Conservation (phyloP, 2,329 filamentous ascomycete species). For the Aspergillus melleus region DNA sequence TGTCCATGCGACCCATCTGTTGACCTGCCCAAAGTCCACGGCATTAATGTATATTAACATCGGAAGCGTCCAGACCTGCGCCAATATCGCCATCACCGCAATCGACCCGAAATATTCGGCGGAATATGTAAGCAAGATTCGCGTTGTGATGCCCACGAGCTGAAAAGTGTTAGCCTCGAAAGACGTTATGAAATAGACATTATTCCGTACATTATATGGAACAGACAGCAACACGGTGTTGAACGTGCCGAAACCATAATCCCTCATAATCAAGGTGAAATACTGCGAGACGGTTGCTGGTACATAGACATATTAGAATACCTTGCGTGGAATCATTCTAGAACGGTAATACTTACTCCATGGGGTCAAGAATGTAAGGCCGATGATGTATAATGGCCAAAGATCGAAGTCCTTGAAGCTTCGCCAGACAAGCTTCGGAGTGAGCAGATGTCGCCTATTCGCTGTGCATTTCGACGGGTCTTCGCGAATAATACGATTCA, state of each 20-base stretch:
- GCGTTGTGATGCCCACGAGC: slow-evolving; percentile 14
- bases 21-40: slow-evolving; percentile 44
- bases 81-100: slow-evolving; percentile 52
- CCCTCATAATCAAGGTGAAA: slow-evolving; percentile 40
- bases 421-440: slow-evolving; percentile 48
- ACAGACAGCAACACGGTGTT: slow-evolving; percentile 60
- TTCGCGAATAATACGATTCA: slow-evolving; percentile 58
- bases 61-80: slow-evolving; percentile 55
- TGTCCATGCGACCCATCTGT: slow-evolving; percentile 54
- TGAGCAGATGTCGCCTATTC: slow-evolving; percentile 56
- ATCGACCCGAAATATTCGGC: slow-evolving; percentile 47
- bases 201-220: slow-evolving; percentile 34
- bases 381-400: slow-evolving; percentile 55
- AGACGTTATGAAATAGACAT: neutral
- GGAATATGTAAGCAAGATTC: slow-evolving; percentile 28
- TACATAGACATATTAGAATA: neutral
- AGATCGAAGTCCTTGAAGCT: slow-evolving; percentile 55
- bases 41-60: slow-evolving; percentile 53
- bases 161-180: slow-evolving; percentile 6
- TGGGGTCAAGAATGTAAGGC: slow-evolving; percentile 39
- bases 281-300: slow-evolving; percentile 26
- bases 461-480: slow-evolving; percentile 57
- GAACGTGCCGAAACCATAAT: slow-evolving; percentile 57
- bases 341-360: slow-evolving; percentile 9
- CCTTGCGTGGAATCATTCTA: neutral